Evolutionary conservation across 257 asterid genomes (phyloP), one percentile per base, ranked within the genome.

Genomic region (Lithospermum erythrorhizon): DNA sequence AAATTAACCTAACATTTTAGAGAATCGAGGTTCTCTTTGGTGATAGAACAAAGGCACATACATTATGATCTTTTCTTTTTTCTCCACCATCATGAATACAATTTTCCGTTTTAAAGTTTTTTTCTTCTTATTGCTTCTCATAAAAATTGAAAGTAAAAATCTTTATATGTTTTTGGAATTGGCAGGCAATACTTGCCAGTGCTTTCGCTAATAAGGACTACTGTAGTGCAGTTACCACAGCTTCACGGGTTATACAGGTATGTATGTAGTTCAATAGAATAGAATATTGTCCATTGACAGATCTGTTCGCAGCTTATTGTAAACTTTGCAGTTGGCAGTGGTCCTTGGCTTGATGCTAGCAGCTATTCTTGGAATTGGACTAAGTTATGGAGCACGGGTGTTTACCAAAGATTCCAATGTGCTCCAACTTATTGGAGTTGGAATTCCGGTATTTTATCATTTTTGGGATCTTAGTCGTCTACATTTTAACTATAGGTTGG

Each of bases 161-260:
- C 56, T n/a, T 52, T 52, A 52, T 3, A 7, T 18, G 56, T 18
- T 52, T 21, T 18, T 18, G 3, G 0, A 20, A 53, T 53, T 56
- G 45, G 35, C 70, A 83, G 94, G 90, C 95, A 30, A 82, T 87
- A 62, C 86, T 87, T 51, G 90, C 94, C 9, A 75, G 83, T 69
- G 86, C 94, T 32, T 87, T 87, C 68, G 87, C 90, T 14, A 78
- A 72, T 51, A 75, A 87, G 22, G 94, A 87, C 72, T 79, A 83
- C 59, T 29, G 9, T 22, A 55, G 79, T 57, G 82, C 86, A 29
- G 29, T 66, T 49, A 78, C 73, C 62, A 74, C 91, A 5, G 91
- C 78, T 4, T 68, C 90, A 9, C 81, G 94, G 19, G 90, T 84
- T 30, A 68, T 82, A 63, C 87, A 86, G 87, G 93, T 83, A 63